These are phyloP conservation scores for Trichocladium antarcticum DNA, from an alignment of 495 filamentous ascomycete species.

Conservation along the genomic window DNA sequence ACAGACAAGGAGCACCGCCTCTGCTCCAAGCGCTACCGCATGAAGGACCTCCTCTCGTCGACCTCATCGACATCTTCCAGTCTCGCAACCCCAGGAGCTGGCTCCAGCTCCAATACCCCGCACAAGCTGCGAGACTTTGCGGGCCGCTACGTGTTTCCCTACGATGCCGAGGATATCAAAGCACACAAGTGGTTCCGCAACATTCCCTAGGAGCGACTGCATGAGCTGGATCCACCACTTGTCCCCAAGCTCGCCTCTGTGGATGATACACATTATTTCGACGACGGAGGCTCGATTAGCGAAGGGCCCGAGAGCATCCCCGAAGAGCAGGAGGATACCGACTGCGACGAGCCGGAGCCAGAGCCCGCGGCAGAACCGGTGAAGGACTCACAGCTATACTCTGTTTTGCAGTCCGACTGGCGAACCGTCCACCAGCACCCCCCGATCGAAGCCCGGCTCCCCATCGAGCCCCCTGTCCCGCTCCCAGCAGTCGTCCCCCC, in stretches of 20 bases:
- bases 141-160: conserved; percentile 57
- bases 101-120: not conserved
- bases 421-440: not conserved
- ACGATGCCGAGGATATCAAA: conserved; percentile 72
- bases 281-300: conserved; percentile 61
- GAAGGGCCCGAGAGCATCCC: conserved; percentile 39
- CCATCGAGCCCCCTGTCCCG: not conserved
- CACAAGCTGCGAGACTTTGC: conserved; percentile 22
- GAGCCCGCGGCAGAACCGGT: not conserved
- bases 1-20: conserved; percentile 67
- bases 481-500: not conserved
- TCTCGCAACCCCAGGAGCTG: not conserved
- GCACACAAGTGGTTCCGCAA: conserved; percentile 60
- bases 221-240: conserved; percentile 59
- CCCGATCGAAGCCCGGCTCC: not conserved
- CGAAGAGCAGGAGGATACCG: conserved; percentile 8
- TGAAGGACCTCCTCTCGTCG: conserved; percentile 45
- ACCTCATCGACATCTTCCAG: conserved; percentile 15
- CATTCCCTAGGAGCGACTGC: conserved; percentile 57
- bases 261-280: conserved; percentile 86
- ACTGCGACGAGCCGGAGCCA: not conserved
- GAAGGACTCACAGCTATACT: not conserved
- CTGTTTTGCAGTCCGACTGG: not conserved
- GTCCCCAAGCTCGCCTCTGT: conserved; percentile 55
- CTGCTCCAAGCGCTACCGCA: conserved; percentile 56